Conservation (phyloP, 140 eudicot species). For the Oenanthe javanica region DNA sequence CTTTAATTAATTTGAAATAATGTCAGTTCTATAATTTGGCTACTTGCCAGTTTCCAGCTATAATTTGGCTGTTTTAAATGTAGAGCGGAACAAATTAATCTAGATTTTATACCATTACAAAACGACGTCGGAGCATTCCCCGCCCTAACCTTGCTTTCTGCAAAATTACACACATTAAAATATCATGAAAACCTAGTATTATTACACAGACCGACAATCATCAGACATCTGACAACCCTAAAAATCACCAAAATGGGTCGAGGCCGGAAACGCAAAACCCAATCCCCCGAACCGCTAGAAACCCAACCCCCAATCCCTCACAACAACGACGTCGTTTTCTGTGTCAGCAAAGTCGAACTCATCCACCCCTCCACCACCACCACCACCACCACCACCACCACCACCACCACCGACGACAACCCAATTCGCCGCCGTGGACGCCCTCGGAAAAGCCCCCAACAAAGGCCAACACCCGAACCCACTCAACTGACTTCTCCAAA, state of each 20-base stretch:
- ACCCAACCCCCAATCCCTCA: conserved; percentile 24
- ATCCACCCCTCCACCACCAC: conserved; percentile 6
- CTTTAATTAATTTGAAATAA: too few relatives aligned
- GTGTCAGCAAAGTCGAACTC: conserved; percentile 16
- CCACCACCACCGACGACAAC: conserved; percentile 20
- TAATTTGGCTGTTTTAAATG: too few relatives aligned
- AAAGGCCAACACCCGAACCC: conserved; percentile 22
- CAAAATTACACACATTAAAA: neutral
- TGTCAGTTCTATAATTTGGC: neutral
- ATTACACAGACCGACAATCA: neutral
- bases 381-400: conserved; percentile 12
- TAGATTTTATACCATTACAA: too few relatives aligned
- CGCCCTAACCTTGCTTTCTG: neutral
- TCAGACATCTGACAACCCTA: neutral
- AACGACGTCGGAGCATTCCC: neutral
- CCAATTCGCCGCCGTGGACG: conserved; percentile 35
- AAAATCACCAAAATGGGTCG: conserved; percentile 7
- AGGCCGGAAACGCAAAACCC: conserved; percentile 26
- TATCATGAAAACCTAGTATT: too few relatives aligned
- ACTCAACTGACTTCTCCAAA: conserved; percentile 21
- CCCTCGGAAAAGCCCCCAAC: conserved; percentile 18
- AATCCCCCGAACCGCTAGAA: conserved; percentile 8
- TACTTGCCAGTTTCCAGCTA: neutral
- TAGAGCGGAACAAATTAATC: too few relatives aligned
- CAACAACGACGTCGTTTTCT: conserved; percentile 25